Base-by-base conservation (phyloP, 1,139 yeast species). In the Candida sojae region DNA sequence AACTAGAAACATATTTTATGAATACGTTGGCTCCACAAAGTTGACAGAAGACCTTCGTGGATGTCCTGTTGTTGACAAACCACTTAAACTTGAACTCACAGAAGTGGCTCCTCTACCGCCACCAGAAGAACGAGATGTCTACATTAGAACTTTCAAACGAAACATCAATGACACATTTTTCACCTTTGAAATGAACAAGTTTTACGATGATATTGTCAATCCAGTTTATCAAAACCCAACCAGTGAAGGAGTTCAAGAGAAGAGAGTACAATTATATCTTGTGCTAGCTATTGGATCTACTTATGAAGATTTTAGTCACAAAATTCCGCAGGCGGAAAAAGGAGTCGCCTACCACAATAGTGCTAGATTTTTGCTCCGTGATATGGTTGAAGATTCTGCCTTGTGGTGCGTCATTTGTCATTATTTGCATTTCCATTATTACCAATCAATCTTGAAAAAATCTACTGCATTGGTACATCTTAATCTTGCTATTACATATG, bases 341-440 rank as follows among this genome's bases (percentile, higher is more conserved):
- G 42, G 57, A 50, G 44, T 55, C 51, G 41, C 58, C 4, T 71
- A 61, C 48, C 70, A 70, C 46, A 70, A 70, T 30, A 58, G 65
- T 45, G 78, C 75, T 1, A 50, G 67, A 45, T 56, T 61, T 28
- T 50, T 74, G 5, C 52, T 69, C 47, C 53, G 63, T 38, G 56
- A 61, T n/a, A 59, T 64, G 1, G 62, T 63, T 11, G 73, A 72
- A 44, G 77, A 73, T 53, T 73, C 73, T 2, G 69, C 67, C 39
- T 48, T 73, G 7, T 75, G 80, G 79, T 56, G 71, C 21, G 73
- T 75, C 1, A 73, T 75, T 50, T 70, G 71, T 3, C 65, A 76
- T 48, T 59, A 71, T 39, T 57, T 77, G 39, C 61, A 68, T 28
- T 70, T 64, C 50, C 67, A 73, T 52, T 75, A 64, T 53, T 70